Percentiles rank a stretch among this genome's conserved stretches.
Conservation (phyloP, 495 filamentous ascomycete genomes). For the Immersiella caudata region DNA sequence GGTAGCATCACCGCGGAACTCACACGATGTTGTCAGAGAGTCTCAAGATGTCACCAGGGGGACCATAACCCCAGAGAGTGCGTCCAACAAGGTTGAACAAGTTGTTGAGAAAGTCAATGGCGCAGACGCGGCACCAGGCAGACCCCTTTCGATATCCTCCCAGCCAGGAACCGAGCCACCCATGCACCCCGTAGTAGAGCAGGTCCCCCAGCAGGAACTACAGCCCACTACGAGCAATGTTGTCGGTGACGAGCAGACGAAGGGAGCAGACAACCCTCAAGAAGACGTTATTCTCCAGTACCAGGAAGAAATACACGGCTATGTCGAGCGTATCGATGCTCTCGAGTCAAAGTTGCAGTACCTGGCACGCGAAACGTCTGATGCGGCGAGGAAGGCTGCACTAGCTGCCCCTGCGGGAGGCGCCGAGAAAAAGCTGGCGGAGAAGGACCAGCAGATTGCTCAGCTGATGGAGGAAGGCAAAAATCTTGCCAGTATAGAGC, state of each 20-base stretch:
- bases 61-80: neutral
- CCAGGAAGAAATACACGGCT: slow-evolving; percentile 78
- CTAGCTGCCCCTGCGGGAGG: slow-evolving; percentile 63
- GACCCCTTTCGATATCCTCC: neutral
- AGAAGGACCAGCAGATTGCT: slow-evolving; percentile 88
- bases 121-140: neutral
- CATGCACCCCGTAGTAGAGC: slow-evolving; percentile 10
- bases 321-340: slow-evolving; percentile 90
- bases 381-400: slow-evolving; percentile 67
- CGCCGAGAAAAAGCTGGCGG: slow-evolving; percentile 74
- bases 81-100: neutral
- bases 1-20: slow-evolving; percentile 24
- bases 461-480: slow-evolving; percentile 91
- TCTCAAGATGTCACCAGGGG: slow-evolving; percentile 20
- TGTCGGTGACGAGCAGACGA: slow-evolving; percentile 8
- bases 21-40: slow-evolving; percentile 27
- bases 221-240: slow-evolving; percentile 4
- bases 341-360: slow-evolving; percentile 88
- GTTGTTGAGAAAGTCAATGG: neutral
- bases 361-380: slow-evolving; percentile 75
- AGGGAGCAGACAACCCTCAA: slow-evolving; percentile 56
- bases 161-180: neutral
- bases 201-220: neutral
- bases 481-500: slow-evolving; percentile 80
- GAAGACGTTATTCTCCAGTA: slow-evolving; percentile 63